Conservation (phyloP, 1,139 yeast genomes). For the Lodderomyces margitis region DNA sequence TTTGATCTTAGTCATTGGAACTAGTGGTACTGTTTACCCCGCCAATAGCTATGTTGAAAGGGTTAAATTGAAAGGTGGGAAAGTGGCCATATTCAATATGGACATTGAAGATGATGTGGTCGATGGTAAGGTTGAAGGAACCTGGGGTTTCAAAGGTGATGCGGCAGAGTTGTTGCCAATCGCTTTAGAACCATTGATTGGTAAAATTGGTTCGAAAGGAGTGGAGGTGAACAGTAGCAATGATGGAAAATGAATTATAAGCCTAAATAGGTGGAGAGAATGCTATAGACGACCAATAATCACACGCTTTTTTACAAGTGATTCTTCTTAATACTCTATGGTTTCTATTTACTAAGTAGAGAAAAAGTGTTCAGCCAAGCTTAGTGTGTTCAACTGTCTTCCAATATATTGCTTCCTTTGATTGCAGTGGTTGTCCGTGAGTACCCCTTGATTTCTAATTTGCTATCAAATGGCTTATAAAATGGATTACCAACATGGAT, state of each 20-base stretch:
- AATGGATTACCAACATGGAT: slow-evolving; percentile 15
- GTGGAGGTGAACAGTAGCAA: no score
- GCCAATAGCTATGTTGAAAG: slow-evolving; percentile 88
- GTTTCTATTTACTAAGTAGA: no score
- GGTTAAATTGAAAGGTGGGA: slow-evolving; percentile 69
- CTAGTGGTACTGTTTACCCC: slow-evolving; percentile 85
- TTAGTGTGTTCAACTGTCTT: no score
- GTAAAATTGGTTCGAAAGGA: slow-evolving; percentile 18
- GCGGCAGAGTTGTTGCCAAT: slow-evolving; percentile 69
- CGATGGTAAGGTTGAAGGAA: slow-evolving; percentile 38
- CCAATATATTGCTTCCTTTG: no score
- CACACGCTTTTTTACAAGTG: no score
- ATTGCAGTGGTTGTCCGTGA: no score
- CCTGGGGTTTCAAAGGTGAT: slow-evolving; percentile 80
- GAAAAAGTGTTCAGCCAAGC: no score
- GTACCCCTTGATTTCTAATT: no score
- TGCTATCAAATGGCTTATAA: slow-evolving; percentile 14
- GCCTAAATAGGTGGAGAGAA: no score
- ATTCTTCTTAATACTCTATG: no score
- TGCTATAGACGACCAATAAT: no score
- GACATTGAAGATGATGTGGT: slow-evolving; percentile 50
- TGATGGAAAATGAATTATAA: no score
- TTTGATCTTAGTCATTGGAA: slow-evolving; percentile 77
- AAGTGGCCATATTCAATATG: slow-evolving; percentile 79
- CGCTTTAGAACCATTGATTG: slow-evolving; percentile 57